Evolutionary conservation across 2,329 filamentous ascomycete species (phyloP).

Genomic region (Zymoseptoria brevis): DNA sequence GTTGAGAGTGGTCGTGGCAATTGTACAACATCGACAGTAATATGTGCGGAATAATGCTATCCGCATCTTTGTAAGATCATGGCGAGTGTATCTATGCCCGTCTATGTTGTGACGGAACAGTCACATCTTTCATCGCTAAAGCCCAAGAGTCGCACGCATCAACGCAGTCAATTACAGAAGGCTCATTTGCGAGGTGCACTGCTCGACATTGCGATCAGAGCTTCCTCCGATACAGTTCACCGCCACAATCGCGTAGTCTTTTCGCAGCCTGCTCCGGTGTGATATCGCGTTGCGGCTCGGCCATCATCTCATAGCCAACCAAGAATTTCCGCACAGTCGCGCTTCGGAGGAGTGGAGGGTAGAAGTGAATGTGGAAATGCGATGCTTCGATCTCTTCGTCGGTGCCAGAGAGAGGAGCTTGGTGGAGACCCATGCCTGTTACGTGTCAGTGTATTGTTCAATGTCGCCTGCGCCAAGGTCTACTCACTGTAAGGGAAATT

Average conservation of each 20-base stretch:
- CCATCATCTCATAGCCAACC: conserved; percentile 93
- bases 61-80: not conserved
- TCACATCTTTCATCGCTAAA: not conserved
- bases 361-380: conserved; percentile 96
- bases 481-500: conserved; percentile 83
- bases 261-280: conserved; percentile 91
- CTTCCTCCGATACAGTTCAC: conserved; percentile 67
- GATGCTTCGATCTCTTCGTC: conserved; percentile 77
- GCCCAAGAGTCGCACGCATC: not conserved
- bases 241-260: conserved; percentile 65
- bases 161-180: not conserved
- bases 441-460: not conserved
- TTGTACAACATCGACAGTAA: not conserved
- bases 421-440: conserved; percentile 81
- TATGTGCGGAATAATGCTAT: not conserved
- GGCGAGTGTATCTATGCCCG: not conserved
- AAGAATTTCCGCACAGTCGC: conserved; percentile 94
- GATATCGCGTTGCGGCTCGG: conserved; percentile 95
- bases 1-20: not conserved
- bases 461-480: not conserved
- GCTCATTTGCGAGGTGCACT: not conserved
- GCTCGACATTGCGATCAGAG: conserved; percentile 2
- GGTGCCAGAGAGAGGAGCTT: conserved; percentile 77
- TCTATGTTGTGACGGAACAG: not conserved
- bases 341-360: conserved; percentile 83